These are phyloP conservation scores for Fusarium haematococcum DNA, from an alignment of 2,329 filamentous ascomycete species.

Conservation along the genomic window DNA sequence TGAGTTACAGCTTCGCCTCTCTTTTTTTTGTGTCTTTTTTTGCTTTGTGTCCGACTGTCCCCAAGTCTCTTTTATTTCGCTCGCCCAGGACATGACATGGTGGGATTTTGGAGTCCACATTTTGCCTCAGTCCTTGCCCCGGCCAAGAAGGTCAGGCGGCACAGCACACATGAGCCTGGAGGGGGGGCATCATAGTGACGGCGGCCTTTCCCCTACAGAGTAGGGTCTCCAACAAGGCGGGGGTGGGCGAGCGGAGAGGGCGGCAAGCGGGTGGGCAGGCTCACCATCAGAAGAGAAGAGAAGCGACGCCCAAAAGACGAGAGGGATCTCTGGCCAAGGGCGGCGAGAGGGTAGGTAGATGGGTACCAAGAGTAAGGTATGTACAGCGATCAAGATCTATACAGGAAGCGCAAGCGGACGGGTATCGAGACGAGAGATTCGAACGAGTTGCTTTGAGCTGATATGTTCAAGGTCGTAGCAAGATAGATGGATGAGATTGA, in stretches of 20 bases:
- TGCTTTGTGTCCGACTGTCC: conserved; percentile 2
- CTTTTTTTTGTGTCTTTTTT: background rate
- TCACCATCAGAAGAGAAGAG: conserved; percentile 36
- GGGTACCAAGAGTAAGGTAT: background rate
- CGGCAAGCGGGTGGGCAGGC: conserved; percentile 27
- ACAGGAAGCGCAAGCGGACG: background rate
- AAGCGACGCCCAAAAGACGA: conserved; percentile 17
- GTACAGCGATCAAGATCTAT: conserved; percentile 14
- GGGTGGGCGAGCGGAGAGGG: conserved; percentile 22
- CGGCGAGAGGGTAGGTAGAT: background rate
- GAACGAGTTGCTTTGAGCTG: background rate
- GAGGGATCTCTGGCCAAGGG: conserved; percentile 8
- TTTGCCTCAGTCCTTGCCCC: background rate
- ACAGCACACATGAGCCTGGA: conserved; percentile 25
- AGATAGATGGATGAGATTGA: background rate
- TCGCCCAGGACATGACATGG: background rate
- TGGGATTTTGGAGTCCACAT: background rate
- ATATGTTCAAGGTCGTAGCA: background rate
- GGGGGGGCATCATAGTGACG: conserved; percentile 32
- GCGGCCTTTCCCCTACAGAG: conserved; percentile 8
- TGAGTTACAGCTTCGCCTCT: conserved; percentile 28
- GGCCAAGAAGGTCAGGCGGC: conserved; percentile 32
- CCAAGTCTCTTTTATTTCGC: background rate
- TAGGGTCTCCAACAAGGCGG: conserved; percentile 3
- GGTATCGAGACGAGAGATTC: background rate